Evolutionary conservation across 2,329 filamentous ascomycete species (phyloP).

Genomic region (Penicillium carneum): DNA sequence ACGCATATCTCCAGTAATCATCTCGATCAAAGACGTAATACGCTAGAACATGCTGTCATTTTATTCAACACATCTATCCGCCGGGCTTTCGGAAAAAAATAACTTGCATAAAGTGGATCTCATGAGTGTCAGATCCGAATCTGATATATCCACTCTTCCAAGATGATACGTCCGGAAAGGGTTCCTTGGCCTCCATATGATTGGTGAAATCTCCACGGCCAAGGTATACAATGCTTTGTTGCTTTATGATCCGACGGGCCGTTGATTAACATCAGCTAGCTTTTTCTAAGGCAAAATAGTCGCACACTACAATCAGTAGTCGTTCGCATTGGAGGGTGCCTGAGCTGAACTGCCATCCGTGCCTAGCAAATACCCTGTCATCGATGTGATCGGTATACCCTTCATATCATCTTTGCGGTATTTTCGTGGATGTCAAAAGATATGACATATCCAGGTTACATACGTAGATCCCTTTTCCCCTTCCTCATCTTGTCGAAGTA

Average conservation of each 20-base stretch:
- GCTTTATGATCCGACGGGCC: slow-evolving; percentile 5
- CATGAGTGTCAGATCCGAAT: not conserved
- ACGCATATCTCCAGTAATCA: not conserved
- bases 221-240: not conserved
- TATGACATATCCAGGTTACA: slow-evolving; percentile 26
- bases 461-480: not conserved
- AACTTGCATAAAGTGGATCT: slow-evolving; percentile 11
- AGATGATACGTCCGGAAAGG: slow-evolving; percentile 12
- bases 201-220: not conserved
- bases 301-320: not conserved
- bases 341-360: slow-evolving; percentile 7
- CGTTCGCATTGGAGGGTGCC: slow-evolving; percentile 10
- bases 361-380: not conserved
- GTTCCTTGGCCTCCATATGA: not conserved
- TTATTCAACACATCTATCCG: not conserved
- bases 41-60: not conserved
- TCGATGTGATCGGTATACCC: slow-evolving; percentile 17
- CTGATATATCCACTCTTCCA: slow-evolving; percentile 10
- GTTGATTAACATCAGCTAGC: not conserved
- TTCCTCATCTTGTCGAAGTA: slow-evolving; percentile 8
- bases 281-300: not conserved
- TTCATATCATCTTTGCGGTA: slow-evolving; percentile 9
- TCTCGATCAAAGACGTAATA: too few relatives aligned
- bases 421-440: slow-evolving; percentile 11
- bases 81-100: not conserved